Evolutionary conservation across 2,329 filamentous ascomycete species (phyloP).

Genomic region (Fusarium pininemorale): DNA sequence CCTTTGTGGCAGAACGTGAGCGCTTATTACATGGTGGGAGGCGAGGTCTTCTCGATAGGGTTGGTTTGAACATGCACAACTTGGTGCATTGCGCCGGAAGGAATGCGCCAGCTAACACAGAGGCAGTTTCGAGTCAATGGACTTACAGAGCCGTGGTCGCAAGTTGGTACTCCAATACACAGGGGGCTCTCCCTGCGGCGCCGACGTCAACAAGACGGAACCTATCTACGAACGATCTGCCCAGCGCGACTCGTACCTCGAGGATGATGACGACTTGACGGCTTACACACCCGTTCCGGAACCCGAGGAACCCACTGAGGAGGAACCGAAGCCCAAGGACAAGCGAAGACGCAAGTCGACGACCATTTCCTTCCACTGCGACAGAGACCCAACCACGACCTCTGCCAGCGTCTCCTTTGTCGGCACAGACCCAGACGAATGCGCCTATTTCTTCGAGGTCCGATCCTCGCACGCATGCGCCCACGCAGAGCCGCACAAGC

Average conservation of each 20-base stretch:
- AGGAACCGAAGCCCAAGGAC: constrained; percentile 34
- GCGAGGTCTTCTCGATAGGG: constrained; percentile 79
- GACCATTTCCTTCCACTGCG: constrained; percentile 92
- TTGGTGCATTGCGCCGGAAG: background rate
- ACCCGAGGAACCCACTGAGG: constrained; percentile 19
- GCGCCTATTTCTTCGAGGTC: constrained; percentile 95
- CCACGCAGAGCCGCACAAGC: constrained; percentile 72
- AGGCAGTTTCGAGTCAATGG: constrained; percentile 57
- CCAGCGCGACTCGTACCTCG: constrained; percentile 29
- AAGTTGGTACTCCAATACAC: constrained; percentile 82
- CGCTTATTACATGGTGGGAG: constrained; percentile 76
- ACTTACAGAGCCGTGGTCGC: constrained; percentile 69
- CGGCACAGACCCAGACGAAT: constrained; percentile 83
- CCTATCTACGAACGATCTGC: constrained; percentile 44
- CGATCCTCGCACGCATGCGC: constrained; percentile 85
- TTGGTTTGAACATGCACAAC: constrained; percentile 51
- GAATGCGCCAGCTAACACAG: constrained; percentile 19
- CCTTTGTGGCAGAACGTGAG: constrained; percentile 76
- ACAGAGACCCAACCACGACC: constrained; percentile 76
- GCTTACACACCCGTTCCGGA: constrained; percentile 25
- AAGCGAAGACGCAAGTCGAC: constrained; percentile 74
- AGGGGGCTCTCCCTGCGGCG: constrained; percentile 78
- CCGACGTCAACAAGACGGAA: constrained; percentile 49
- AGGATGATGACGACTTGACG: constrained; percentile 38
- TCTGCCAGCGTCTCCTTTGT: constrained; percentile 83